These are phyloP conservation scores for Panaeolus cyanescens DNA, from an alignment of 768 basidiomycete genomes.

Conservation along the genomic window DNA sequence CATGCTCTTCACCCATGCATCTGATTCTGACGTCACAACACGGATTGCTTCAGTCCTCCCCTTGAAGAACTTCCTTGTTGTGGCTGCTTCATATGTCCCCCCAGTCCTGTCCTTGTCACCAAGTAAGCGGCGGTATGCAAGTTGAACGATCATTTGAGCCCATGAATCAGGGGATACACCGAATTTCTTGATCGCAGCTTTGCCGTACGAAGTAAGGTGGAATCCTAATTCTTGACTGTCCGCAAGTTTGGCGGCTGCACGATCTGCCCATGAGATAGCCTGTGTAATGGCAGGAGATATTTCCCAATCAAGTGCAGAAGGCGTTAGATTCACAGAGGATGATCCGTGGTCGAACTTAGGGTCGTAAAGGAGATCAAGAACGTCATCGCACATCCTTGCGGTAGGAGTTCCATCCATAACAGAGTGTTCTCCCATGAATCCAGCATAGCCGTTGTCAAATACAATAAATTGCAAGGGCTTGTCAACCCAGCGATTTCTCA, in stretches of 20 bases:
- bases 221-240: conserved; percentile 65
- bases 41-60: conserved; percentile 95
- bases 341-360: conserved; percentile 67
- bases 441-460: conserved; percentile 78
- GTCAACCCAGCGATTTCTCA: conserved; percentile 84
- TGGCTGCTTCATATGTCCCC: conserved; percentile 93
- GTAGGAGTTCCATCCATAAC: conserved; percentile 91
- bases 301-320: conserved; percentile 65
- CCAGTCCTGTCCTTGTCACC: conserved; percentile 57
- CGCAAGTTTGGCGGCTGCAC: conserved; percentile 57
- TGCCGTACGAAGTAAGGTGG: conserved; percentile 77
- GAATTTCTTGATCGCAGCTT: conserved; percentile 81
- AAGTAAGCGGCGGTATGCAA: conserved; percentile 80
- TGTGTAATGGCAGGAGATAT: conserved; percentile 44
- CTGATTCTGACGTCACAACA: conserved; percentile 75
- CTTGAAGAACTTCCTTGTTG: conserved; percentile 85
- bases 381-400: conserved; percentile 68
- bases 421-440: conserved; percentile 92
- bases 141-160: conserved; percentile 90
- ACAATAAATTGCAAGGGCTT: conserved; percentile 89
- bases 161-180: conserved; percentile 93
- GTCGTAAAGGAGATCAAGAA: conserved; percentile 60
- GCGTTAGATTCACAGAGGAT: conserved; percentile 27
- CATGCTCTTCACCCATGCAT: conserved; percentile 80
- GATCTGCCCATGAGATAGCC: conserved; percentile 60